Base-by-base conservation (phyloP, 805 yeast genomes). In the Teunomyces gatunensis region DNA sequence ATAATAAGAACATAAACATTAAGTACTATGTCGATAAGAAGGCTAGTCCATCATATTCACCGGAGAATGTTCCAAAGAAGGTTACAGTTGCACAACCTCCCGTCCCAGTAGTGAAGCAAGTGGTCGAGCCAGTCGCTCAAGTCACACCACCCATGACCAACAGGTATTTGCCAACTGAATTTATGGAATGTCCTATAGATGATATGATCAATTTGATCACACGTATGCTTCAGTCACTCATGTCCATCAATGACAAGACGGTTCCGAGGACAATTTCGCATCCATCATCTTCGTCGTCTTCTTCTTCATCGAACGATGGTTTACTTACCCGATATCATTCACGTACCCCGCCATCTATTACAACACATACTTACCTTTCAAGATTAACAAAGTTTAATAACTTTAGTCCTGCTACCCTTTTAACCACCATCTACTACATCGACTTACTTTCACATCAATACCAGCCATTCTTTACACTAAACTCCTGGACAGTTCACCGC, bases 401-500 rank as follows among this genome's bases (percentile, higher is more conserved):
- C 40, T 73, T 94, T 48, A 96, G 90, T 54, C 87, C 87, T 51
- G 87, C 95, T 4, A 87, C 92, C 1, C 70, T 92, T 33, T 72
- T 92, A 43, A 77, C 95, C 1, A 77, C 94, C 11, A 83, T 94
- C n/a, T 92, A 90, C 63, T 91, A 90, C 59, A 90, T 91, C 47
- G 99, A 92, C 63, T 72, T 94, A 23, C 70, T 94, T 45, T 81
- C 96, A 11, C 79, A 83, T 44, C 84, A 85, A 42, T 92, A 85
- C 60, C 77, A 73, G 54, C 83, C 89, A 4, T 78, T 80, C 35
- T 92, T 92, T 70, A 86, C 91, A 13, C 69, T 92, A 50, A 92
- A 89, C 67, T 87, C 96, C 1, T 78, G 94, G 63, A 92, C 99
- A 0, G 97, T 92, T 3, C 99, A 92, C 63, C 77, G 99, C 48